These are phyloP conservation scores for Erodium maritimum DNA, from an alignment of 345 rosid genomes.

Conservation along the genomic window DNA sequence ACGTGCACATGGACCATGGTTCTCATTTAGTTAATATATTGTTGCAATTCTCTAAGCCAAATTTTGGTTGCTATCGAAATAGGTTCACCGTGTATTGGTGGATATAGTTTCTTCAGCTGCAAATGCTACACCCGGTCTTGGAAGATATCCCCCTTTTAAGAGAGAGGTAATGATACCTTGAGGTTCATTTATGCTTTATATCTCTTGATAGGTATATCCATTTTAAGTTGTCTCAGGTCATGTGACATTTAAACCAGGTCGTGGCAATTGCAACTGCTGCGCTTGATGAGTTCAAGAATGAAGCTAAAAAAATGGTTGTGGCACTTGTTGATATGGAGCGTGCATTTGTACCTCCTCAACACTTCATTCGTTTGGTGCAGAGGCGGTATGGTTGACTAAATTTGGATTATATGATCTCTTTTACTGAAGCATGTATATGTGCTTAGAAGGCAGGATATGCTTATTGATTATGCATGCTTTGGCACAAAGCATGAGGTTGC, in stretches of 20 bases:
- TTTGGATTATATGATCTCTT: not conserved
- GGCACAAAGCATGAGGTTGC: not conserved
- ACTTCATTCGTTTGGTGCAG: slow-evolving; percentile 93
- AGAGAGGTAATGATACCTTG: slow-evolving; percentile 52
- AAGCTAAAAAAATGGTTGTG: slow-evolving; percentile 92
- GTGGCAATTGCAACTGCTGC: slow-evolving; percentile 85
- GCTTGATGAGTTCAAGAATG: slow-evolving; percentile 83
- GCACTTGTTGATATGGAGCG: slow-evolving; percentile 99
- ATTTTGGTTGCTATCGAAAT: slow-evolving; percentile 11
- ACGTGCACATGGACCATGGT: not conserved
- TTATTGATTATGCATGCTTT: not conserved
- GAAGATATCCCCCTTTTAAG: slow-evolving; percentile 95
- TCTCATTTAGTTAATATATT: not conserved
- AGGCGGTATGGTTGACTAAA: slow-evolving; percentile 43
- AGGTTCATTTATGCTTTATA: slow-evolving; percentile 1
- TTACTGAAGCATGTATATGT: not conserved
- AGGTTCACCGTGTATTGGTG: slow-evolving; percentile 92
- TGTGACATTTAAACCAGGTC: slow-evolving; percentile 37
- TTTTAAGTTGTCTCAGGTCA: slow-evolving; percentile 2
- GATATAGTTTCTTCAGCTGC: slow-evolving; percentile 85
- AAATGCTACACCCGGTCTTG: slow-evolving; percentile 94
- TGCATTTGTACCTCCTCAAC: slow-evolving; percentile 98
- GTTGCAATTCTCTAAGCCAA: slow-evolving; percentile 1
- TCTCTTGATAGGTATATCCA: not conserved
- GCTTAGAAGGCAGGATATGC: not conserved